A percentile compares a stretch with the other conserved stretches of the same genome.
Evolutionary conservation across 129 eudicot species (phyloP).

Genomic region (Lactuca saligna): DNA sequence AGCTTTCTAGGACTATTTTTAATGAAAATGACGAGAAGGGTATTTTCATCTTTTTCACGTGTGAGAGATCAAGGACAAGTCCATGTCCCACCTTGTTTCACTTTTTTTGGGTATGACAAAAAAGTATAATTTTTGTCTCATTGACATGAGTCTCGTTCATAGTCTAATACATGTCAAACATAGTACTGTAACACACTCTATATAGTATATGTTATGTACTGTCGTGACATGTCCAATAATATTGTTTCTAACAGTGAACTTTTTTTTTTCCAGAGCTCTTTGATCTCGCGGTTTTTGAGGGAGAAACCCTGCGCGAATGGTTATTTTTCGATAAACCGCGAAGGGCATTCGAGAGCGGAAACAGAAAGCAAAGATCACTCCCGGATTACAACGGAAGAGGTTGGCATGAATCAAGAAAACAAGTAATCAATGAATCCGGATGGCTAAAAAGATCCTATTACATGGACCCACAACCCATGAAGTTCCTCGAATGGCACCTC

Average conservation of each 20-base stretch:
- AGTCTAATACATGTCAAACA: neutral
- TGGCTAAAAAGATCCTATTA: conserved; percentile 93
- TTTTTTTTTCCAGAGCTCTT: conserved; percentile 61
- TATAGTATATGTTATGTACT: too few relatives aligned
- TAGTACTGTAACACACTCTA: neutral
- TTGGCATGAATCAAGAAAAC: conserved; percentile 96
- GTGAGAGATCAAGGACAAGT: neutral
- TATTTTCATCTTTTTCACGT: too few relatives aligned
- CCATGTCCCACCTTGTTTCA: neutral
- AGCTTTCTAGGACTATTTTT: neutral
- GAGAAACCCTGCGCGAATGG: conserved; percentile 91
- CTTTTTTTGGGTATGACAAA: neutral
- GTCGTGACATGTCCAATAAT: neutral
- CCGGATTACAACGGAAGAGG: conserved; percentile 93
- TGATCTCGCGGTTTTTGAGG: conserved; percentile 75
- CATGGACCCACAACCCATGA: conserved; percentile 95
- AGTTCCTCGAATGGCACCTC: conserved; percentile 81
- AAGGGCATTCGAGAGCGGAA: conserved; percentile 92
- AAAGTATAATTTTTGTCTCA: neutral
- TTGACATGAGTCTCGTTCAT: neutral
- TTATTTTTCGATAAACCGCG: conserved; percentile 96
- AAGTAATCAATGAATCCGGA: conserved; percentile 76
- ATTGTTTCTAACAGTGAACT: neutral
- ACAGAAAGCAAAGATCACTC: conserved; percentile 87
- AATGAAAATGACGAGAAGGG: neutral